phyloP scores from a whole-genome alignment of 202 grass and related monocot genomes.

The Panicum virgatum region DNA sequence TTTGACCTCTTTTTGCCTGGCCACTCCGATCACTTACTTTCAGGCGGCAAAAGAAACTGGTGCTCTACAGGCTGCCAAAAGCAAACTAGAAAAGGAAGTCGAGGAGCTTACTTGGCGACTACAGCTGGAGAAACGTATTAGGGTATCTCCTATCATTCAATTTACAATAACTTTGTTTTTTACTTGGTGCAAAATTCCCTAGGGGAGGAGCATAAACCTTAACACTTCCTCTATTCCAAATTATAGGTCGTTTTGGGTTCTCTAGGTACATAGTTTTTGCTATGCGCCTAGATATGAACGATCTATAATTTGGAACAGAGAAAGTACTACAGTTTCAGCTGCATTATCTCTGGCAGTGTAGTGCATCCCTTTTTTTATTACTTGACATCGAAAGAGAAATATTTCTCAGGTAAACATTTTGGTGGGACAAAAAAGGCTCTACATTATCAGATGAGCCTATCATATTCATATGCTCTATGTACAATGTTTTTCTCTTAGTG shows the following conservation, averaged over 20 bases:
- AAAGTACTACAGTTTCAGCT: background rate
- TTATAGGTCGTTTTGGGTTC: no score
- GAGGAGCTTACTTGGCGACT: slow-evolving; percentile 89
- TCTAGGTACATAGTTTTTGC: no score
- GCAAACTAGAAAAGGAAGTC: slow-evolving; percentile 94
- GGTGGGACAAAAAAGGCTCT: background rate
- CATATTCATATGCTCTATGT: background rate
- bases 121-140: slow-evolving; percentile 79
- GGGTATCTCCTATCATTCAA: slow-evolving; percentile 38
- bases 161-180: slow-evolving; percentile 19
- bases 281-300: no score
- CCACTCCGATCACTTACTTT: slow-evolving; percentile 34
- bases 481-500: background rate
- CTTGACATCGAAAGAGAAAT: background rate
- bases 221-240: background rate
- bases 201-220: slow-evolving; percentile 15
- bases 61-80: slow-evolving; percentile 89
- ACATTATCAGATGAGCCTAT: background rate
- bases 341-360: background rate
- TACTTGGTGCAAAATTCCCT: slow-evolving; percentile 14
- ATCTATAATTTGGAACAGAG: no score
- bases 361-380: slow-evolving; percentile 10
- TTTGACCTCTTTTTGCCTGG: slow-evolving; percentile 20
- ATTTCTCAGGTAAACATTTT: background rate
- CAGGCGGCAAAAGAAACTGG: slow-evolving; percentile 98